Evolutionary conservation across 352 stramenopile genomes (phyloP).

Genomic region (Phytophthora cryptogea): DNA sequence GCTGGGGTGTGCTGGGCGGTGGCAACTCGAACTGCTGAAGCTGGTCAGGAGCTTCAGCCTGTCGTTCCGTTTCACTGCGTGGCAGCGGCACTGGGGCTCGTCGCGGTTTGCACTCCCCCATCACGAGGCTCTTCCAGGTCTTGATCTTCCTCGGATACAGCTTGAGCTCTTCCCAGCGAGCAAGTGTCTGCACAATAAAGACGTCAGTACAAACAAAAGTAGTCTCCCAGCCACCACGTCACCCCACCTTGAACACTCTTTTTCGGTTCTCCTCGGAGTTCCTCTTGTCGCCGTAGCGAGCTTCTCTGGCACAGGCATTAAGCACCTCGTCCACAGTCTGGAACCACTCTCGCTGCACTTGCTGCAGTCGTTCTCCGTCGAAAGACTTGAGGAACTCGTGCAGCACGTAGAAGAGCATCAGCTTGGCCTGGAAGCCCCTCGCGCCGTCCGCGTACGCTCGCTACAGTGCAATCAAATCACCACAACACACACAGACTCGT

Average conservation of each 20-base stretch:
- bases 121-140: constrained; percentile 73
- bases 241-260: constrained; percentile 71
- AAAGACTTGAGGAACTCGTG: constrained; percentile 89
- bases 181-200: constrained; percentile 53
- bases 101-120: constrained; percentile 72
- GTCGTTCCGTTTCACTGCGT: constrained; percentile 65
- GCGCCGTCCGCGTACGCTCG: constrained; percentile 58
- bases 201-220: not conserved
- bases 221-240: not conserved
- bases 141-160: constrained; percentile 81
- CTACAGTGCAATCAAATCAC: constrained; percentile 34
- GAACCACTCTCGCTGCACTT: constrained; percentile 80
- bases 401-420: constrained; percentile 89
- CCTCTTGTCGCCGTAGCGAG: constrained; percentile 67
- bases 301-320: constrained; percentile 70
- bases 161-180: constrained; percentile 85
- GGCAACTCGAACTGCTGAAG: constrained; percentile 77
- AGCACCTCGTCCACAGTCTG: constrained; percentile 82
- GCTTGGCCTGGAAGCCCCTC: constrained; percentile 73
- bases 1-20: constrained; percentile 36
- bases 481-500: constrained; percentile 16
- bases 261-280: constrained; percentile 72
- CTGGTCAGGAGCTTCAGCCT: constrained; percentile 69
- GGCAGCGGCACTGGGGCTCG: constrained; percentile 56
- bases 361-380: constrained; percentile 52